Conservation (phyloP, 1,284 basidiomycete genomes). For the Microbotryum violaceum region DNA sequence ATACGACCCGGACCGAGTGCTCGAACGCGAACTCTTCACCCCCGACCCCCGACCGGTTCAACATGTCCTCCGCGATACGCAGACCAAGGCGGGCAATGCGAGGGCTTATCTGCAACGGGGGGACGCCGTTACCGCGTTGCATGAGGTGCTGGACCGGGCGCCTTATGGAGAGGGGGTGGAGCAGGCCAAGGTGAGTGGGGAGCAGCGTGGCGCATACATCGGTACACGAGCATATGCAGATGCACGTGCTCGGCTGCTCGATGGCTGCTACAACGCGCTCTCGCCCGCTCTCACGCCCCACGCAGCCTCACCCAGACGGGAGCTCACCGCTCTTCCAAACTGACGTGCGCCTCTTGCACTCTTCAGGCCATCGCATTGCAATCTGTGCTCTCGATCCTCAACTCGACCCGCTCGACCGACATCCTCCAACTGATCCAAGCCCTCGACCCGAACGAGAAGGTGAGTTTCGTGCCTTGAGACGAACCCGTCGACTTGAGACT, state of each 20-base stretch:
- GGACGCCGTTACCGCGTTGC: slow-evolving; percentile 65
- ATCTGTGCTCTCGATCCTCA: slow-evolving; percentile 83
- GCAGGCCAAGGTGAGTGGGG: slow-evolving; percentile 67
- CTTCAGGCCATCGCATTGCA: slow-evolving; percentile 65
- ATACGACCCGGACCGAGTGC: slow-evolving; percentile 83
- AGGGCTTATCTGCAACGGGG: slow-evolving; percentile 60
- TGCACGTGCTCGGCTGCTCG: too few relatives aligned
- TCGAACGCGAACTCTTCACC: slow-evolving; percentile 77
- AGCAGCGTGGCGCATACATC: neutral
- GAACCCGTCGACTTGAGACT: too few relatives aligned
- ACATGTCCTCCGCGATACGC: slow-evolving; percentile 66
- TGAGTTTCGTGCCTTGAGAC: neutral
- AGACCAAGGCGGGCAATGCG: slow-evolving; percentile 63
- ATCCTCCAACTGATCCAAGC: slow-evolving; percentile 68
- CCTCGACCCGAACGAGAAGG: slow-evolving; percentile 67
- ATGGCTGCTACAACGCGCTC: too few relatives aligned
- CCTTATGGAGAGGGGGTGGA: slow-evolving; percentile 76
- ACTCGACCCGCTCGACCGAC: slow-evolving; percentile 86
- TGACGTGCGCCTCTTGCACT: neutral
- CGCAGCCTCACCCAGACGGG: neutral
- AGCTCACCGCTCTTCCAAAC: neutral
- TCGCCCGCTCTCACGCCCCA: neutral
- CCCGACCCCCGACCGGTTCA: slow-evolving; percentile 72
- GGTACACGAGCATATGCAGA: too few relatives aligned
- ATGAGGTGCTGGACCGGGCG: slow-evolving; percentile 60